phyloP scores from a whole-genome alignment of 129 eudicot species.

The Flaveria ramosissima region DNA sequence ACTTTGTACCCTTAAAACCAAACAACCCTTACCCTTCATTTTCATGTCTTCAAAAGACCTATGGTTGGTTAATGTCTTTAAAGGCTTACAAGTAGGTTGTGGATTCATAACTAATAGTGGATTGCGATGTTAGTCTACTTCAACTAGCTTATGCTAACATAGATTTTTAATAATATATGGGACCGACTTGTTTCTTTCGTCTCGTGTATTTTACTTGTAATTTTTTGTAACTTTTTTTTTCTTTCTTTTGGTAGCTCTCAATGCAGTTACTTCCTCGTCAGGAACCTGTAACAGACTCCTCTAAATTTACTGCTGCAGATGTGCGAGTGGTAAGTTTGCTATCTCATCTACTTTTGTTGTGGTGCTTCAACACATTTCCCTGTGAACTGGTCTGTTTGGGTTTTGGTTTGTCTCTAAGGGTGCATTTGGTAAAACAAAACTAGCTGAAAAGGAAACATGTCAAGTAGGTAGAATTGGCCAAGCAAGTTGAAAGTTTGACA shows the following conservation, averaged over 20 bases:
- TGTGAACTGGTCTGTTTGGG: not conserved
- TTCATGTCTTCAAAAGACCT: not conserved
- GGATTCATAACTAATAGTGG: not conserved
- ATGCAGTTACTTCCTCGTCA: constrained; percentile 59
- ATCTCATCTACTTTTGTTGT: not conserved
- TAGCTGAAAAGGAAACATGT: not conserved
- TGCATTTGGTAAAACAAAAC: not conserved
- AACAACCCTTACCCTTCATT: not conserved
- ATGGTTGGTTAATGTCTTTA: not conserved
- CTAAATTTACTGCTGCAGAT: constrained; percentile 95
- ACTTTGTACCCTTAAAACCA: not conserved
- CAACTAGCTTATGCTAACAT: not conserved
- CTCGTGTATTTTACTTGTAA: not conserved
- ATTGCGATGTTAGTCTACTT: not conserved
- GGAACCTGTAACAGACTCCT: constrained; percentile 71
- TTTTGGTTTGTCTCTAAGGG: not conserved
- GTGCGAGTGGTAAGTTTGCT: constrained; percentile 86
- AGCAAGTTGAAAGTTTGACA: not conserved
- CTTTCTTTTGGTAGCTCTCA: constrained; percentile 23
- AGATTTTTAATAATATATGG: not conserved
- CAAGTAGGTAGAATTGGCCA: not conserved
- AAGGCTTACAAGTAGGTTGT: not conserved
- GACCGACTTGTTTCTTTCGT: not conserved
- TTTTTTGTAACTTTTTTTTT: not conserved
- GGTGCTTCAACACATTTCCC: not conserved